Conservation (phyloP, 768 basidiomycete genomes). For the Mycena floridula region DNA sequence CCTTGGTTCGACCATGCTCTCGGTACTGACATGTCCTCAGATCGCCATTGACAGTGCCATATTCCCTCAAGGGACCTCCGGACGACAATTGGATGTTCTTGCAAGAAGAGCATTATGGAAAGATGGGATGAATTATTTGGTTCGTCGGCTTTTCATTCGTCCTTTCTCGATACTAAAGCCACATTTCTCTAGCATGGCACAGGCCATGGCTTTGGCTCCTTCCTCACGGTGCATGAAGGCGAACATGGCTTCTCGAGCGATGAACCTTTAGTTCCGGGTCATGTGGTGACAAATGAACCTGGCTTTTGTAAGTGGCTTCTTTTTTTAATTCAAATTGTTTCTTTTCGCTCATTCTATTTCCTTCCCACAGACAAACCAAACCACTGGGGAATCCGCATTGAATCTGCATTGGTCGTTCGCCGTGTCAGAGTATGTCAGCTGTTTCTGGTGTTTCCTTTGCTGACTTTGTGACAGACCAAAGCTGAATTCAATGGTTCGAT, state of each 20-base stretch:
- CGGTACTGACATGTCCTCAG: constrained; percentile 35
- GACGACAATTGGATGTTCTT: constrained; percentile 77
- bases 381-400: constrained; percentile 87
- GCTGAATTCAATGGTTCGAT: constrained; percentile 63
- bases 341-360: constrained; percentile 11
- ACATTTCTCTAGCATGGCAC: constrained; percentile 66
- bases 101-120: constrained; percentile 87
- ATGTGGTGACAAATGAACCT: constrained; percentile 92
- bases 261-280: constrained; percentile 72
- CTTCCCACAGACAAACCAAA: constrained; percentile 55
- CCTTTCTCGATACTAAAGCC: constrained; percentile 1
- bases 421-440: constrained; percentile 41
- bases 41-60: constrained; percentile 88
- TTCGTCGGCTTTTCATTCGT: constrained; percentile 25
- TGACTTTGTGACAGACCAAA: constrained; percentile 44
- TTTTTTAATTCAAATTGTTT: constrained; percentile 9
- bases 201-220: constrained; percentile 86
- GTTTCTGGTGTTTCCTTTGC: constrained; percentile 3
- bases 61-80: constrained; percentile 88
- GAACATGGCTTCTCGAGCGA: constrained; percentile 70
- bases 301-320: constrained; percentile 66
- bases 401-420: constrained; percentile 76
- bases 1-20: constrained; percentile 13
- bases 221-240: constrained; percentile 82
- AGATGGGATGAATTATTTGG: constrained; percentile 77